Conservation (phyloP, 78 protist species). For the Chrysochromulina parva region DNA sequence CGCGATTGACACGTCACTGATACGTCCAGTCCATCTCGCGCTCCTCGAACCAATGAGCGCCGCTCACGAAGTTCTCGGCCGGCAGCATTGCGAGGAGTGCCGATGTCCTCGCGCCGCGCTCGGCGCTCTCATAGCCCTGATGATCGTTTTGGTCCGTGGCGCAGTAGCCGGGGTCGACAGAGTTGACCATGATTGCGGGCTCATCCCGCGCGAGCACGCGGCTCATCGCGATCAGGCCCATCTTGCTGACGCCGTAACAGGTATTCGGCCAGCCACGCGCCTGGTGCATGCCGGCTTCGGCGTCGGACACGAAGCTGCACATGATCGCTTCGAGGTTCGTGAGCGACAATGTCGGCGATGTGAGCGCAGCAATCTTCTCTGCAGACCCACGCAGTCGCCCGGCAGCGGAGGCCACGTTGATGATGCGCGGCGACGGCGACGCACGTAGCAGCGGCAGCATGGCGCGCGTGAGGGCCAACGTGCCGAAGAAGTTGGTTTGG, state of each 20-base stretch:
- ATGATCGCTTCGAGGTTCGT: not conserved
- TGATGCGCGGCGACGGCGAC: not conserved
- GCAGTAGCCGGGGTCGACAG: constrained; percentile 11
- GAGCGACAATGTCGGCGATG: not conserved
- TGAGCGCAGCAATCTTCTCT: not conserved
- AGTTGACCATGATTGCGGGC: not conserved
- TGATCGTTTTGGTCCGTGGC: not conserved
- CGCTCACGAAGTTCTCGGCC: no score
- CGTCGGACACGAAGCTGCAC: not conserved
- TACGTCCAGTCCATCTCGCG: no score
- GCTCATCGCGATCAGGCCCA: constrained; percentile 9
- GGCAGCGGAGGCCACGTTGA: constrained; percentile 1
- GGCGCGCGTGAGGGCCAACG: not conserved
- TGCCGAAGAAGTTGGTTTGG: not conserved
- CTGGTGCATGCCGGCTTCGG: not conserved
- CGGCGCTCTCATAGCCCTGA: not conserved
- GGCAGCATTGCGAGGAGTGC: not conserved
- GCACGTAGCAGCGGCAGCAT: constrained; percentile 16
- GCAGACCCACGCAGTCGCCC: not conserved
- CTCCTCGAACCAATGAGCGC: no score
- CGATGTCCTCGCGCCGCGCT: not conserved
- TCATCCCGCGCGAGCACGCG: not conserved
- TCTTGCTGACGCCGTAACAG: constrained; percentile 15
- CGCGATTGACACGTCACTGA: no score
- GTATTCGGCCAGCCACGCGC: not conserved